These are phyloP conservation scores for Amanita inopinata DNA, from an alignment of 768 basidiomycete genomes.

Conservation along the genomic window DNA sequence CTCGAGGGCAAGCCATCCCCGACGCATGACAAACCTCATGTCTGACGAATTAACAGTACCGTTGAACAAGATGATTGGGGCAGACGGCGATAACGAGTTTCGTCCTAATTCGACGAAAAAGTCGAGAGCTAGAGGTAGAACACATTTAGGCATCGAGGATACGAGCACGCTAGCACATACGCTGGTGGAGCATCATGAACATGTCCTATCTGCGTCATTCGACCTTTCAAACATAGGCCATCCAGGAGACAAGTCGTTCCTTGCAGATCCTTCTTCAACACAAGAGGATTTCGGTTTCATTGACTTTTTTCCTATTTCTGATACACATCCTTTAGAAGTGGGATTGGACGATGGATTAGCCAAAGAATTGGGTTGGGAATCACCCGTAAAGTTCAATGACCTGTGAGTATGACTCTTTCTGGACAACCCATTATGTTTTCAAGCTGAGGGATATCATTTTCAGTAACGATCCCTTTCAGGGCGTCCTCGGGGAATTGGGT, in stretches of 20 bases:
- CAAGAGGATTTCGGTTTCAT: conserved; percentile 40
- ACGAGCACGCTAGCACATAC: conserved; percentile 48
- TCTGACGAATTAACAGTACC: not conserved
- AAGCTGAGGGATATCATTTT: too few relatives aligned
- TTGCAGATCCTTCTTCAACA: conserved; percentile 46
- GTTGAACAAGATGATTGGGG: conserved; percentile 11
- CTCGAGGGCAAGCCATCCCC: conserved; percentile 26
- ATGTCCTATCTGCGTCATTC: conserved; percentile 56
- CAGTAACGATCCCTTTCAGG: too few relatives aligned
- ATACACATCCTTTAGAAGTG: conserved; percentile 46
- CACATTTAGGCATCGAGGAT: conserved; percentile 28
- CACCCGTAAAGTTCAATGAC: conserved; percentile 10
- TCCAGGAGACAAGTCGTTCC: conserved; percentile 19
- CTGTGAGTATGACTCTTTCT: not conserved
- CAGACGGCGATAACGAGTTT: conserved; percentile 41
- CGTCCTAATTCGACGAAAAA: conserved; percentile 15
- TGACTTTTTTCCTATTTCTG: conserved; percentile 40
- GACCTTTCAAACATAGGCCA: conserved; percentile 46
- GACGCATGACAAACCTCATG: not conserved
- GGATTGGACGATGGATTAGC: conserved; percentile 69
- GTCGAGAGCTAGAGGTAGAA: conserved; percentile 20
- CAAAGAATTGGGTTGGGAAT: conserved; percentile 65
- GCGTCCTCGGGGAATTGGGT: too few relatives aligned
- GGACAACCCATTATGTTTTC: too few relatives aligned
- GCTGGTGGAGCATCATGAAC: conserved; percentile 62